phyloP scores from a whole-genome alignment of 345 rosid species.

The Gynandropsis gynandra region DNA sequence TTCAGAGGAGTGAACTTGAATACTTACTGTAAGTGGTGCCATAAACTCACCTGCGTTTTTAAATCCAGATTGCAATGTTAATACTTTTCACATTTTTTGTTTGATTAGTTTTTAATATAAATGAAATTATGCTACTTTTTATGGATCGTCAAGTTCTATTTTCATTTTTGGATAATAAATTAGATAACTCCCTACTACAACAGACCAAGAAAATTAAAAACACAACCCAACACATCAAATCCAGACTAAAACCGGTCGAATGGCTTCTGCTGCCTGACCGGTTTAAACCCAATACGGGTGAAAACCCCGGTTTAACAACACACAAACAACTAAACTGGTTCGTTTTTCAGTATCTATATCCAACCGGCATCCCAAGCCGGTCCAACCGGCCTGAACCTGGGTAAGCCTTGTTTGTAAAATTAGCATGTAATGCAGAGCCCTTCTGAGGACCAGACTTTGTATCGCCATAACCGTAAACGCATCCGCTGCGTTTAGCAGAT shows the following conservation, averaged over 20 bases:
- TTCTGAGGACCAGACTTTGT: conserved; percentile 48
- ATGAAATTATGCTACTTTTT: not conserved
- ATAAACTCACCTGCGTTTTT: conserved; percentile 73
- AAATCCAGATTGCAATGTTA: conserved; percentile 59
- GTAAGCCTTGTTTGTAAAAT: conserved; percentile 62
- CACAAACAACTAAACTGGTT: too few relatives aligned
- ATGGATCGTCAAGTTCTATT: too few relatives aligned
- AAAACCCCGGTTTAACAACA: too few relatives aligned
- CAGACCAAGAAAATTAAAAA: too few relatives aligned
- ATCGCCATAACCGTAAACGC: too few relatives aligned
- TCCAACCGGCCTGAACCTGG: conserved; percentile 95
- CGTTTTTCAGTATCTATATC: conserved; percentile 31
- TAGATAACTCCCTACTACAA: too few relatives aligned
- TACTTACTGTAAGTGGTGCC: conserved; percentile 91
- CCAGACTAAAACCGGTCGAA: too few relatives aligned
- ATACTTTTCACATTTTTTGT: conserved; percentile 3
- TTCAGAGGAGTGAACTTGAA: conserved; percentile 71
- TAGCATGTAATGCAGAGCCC: conserved; percentile 45
- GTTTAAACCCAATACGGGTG: too few relatives aligned
- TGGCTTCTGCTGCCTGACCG: too few relatives aligned
- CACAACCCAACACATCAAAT: too few relatives aligned
- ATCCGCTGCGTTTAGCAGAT: conserved; percentile 57
- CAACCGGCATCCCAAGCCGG: conserved; percentile 74
- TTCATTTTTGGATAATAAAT: too few relatives aligned
- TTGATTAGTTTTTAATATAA: conserved; percentile 1